Evolutionary conservation across 345 rosid genomes (phyloP).

Genomic region (Erodium maritimum): DNA sequence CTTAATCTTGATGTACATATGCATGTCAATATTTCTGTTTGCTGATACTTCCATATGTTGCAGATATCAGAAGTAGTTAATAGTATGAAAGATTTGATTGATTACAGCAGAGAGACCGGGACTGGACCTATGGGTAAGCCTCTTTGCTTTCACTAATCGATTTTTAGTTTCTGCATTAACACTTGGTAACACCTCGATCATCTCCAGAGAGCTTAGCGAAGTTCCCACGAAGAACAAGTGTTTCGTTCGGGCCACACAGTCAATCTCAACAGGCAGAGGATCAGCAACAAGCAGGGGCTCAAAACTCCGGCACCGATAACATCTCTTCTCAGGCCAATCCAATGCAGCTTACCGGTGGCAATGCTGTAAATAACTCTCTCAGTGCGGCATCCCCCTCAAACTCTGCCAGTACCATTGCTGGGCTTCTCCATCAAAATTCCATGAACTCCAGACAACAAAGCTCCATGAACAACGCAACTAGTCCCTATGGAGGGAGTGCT

Average conservation of each 20-base stretch:
- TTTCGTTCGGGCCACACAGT: constrained; percentile 37
- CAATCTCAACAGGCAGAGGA: constrained; percentile 60
- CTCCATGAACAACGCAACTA: constrained; percentile 48
- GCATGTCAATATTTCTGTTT: neutral
- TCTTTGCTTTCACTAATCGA: neutral
- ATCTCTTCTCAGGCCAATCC: constrained; percentile 35
- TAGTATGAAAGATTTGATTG: constrained; percentile 98
- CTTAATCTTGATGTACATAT: too few species aligned
- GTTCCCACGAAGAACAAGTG: constrained; percentile 66
- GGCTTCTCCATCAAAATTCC: constrained; percentile 84
- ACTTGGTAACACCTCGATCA: too few species aligned
- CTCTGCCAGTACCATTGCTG: constrained; percentile 63
- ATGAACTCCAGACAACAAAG: constrained; percentile 76
- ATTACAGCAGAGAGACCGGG: constrained; percentile 82
- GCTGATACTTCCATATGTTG: constrained; percentile 7
- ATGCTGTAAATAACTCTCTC: constrained; percentile 47
- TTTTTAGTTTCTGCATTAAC: too few species aligned
- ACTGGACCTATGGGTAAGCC: constrained; percentile 96
- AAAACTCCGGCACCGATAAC: constrained; percentile 37
- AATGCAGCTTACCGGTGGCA: constrained; percentile 43
- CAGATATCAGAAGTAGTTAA: constrained; percentile 97
- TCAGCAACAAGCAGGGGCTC: constrained; percentile 38
- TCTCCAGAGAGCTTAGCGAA: constrained; percentile 83
- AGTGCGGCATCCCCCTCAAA: constrained; percentile 45
- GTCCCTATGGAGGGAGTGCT: constrained; percentile 70